A percentile compares a stretch with the other conserved stretches of the same genome.
Evolutionary conservation across 352 stramenopile species (phyloP).

Genomic region (Saprolegnia diclina): DNA sequence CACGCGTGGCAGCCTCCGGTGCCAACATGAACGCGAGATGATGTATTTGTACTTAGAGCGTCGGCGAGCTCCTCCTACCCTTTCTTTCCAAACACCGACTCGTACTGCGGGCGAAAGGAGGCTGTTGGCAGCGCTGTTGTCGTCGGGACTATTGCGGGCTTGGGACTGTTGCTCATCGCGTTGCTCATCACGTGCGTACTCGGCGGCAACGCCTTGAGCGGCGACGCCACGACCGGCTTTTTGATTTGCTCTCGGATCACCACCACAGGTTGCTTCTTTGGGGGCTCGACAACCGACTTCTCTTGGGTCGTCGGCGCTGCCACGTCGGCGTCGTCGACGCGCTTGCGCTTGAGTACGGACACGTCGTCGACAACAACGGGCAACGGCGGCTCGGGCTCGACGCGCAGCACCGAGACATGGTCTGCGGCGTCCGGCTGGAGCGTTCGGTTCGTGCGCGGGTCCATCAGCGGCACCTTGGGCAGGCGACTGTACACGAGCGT

Average conservation of each 20-base stretch:
- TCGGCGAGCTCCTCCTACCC: background rate
- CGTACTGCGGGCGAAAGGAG: conserved; percentile 24
- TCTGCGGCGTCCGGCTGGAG: conserved; percentile 1
- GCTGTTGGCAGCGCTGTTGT: background rate
- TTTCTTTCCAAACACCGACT: conserved; percentile 25
- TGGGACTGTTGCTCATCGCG: background rate
- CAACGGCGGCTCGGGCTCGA: background rate
- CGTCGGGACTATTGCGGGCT: conserved; percentile 1
- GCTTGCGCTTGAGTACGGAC: conserved; percentile 6
- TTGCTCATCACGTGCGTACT: no score
- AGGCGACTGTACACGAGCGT: background rate
- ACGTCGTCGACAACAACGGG: background rate
- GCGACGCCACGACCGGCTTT: conserved; percentile 8
- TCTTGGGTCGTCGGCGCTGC: background rate
- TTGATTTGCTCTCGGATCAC: background rate
- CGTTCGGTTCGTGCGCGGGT: background rate
- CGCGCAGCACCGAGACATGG: background rate
- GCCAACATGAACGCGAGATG: no score
- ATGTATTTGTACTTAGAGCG: no score
- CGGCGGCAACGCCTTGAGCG: conserved; percentile 11
- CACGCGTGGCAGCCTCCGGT: no score
- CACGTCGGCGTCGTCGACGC: background rate
- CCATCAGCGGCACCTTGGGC: conserved; percentile 1
- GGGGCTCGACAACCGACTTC: background rate
- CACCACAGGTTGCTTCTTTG: background rate